Evolutionary conservation across 2,329 filamentous ascomycete genomes (phyloP), one percentile per base, ranked within the genome.

Genomic region (Sporothrix luriei): DNA sequence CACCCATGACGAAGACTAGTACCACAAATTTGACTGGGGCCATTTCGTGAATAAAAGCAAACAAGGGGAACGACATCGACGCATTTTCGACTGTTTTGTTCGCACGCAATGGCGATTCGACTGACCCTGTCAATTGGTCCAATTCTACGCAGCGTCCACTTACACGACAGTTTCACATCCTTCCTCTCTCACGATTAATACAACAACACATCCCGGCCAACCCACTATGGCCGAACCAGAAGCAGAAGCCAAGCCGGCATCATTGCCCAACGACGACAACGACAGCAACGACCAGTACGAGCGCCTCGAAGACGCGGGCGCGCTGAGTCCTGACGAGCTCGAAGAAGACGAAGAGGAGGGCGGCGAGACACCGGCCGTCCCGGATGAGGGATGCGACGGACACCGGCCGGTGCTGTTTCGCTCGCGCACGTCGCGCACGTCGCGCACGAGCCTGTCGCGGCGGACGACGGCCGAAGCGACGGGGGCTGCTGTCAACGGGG

Each of bases 331-430:
- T 2, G 66, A 68, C 38, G 54, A 68, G 43, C 52, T 68, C 16
- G 52, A 59, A 7, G 40, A 48, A 1, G 54, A 61, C 7, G 66
- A 59, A n/a, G 66, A 40, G 4, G 54, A 21, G 40, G 24, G 52
- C 21, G 54, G 61, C 6, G 21, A 1, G 5, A 5, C 43, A 2
- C 62, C 62, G 16, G 52, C 46, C 1, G 26, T 46, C 4, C 62
- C 66, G 3, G 51, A 55, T 5, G 66, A 68, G 19, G 54, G 54
- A 19, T 61, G 11, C 19, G 66, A 68, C 19, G 66, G 66, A 13
- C 66, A 68, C 66, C 66, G 66, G 19, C 66, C 66, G 6, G 66
- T 57, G 11, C 54, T 68, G 10, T 68, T 68, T 40, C 52, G 66
- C 24, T 16, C 66, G 19, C 48, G 62, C 6, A 46, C 40, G 13